Evolutionary conservation across 2,329 filamentous ascomycete species (phyloP).

Genomic region (Penicillium vulpinum): DNA sequence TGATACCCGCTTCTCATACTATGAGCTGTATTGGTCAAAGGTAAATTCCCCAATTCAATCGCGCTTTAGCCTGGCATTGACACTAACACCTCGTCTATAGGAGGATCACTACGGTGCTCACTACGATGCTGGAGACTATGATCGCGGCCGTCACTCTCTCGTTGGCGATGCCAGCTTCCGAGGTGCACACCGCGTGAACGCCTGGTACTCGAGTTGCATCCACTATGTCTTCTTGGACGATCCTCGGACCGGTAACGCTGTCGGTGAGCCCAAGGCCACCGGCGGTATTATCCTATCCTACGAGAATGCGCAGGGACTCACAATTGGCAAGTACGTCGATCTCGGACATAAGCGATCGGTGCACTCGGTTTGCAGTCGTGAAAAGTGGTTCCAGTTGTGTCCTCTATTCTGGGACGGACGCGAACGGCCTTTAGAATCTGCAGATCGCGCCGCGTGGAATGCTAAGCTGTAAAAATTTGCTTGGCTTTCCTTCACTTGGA

Average conservation of each 20-base stretch:
- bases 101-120: constrained; percentile 63
- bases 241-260: constrained; percentile 55
- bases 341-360: constrained; percentile 68
- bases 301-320: constrained; percentile 72
- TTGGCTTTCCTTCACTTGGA: background rate
- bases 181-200: constrained; percentile 57
- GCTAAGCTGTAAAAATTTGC: constrained; percentile 43
- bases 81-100: constrained; percentile 29
- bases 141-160: constrained; percentile 61
- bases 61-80: background rate
- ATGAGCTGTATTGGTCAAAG: constrained; percentile 78
- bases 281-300: constrained; percentile 71
- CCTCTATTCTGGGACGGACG: constrained; percentile 53
- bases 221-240: constrained; percentile 63
- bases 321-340: constrained; percentile 70
- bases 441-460: constrained; percentile 50
- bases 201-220: constrained; percentile 59
- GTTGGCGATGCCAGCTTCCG: constrained; percentile 58
- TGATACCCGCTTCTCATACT: constrained; percentile 71
- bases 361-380: constrained; percentile 23
- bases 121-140: constrained; percentile 57
- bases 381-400: constrained; percentile 41
- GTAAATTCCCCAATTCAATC: constrained; percentile 38
- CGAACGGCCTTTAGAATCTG: constrained; percentile 45
- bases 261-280: constrained; percentile 69